A percentile compares a stretch with the other conserved stretches of the same genome.
Evolutionary conservation across 192 early-diverging fungal genomes (phyloP).

Genomic region (Rhizophlyctis rosea): DNA sequence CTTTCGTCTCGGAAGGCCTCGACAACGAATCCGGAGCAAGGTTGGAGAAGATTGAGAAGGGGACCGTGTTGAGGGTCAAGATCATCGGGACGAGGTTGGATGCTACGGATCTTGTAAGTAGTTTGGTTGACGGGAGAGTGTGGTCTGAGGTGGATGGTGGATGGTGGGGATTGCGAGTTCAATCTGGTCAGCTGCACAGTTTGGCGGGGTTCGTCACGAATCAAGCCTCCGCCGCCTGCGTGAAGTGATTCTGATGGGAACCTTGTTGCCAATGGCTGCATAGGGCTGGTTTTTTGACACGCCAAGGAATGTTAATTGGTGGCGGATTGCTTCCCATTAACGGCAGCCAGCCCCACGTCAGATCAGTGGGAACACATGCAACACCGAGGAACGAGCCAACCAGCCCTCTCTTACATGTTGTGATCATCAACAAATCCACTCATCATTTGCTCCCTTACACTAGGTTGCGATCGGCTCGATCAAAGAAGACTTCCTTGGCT

Average conservation of each 20-base stretch:
- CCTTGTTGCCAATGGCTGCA: too few species aligned
- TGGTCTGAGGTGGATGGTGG: too few species aligned
- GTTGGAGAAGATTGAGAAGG: conserved; percentile 78
- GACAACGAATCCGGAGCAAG: conserved; percentile 39
- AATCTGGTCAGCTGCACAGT: conserved; percentile 16
- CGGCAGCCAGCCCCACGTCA: neutral
- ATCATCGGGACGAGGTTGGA: conserved; percentile 88
- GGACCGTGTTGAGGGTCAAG: conserved; percentile 78
- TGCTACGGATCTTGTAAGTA: conserved; percentile 87
- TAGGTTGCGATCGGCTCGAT: conserved; percentile 94
- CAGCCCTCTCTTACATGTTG: too few species aligned
- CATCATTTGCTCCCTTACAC: neutral
- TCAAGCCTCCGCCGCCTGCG: too few species aligned
- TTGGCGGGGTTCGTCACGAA: conserved; percentile 7
- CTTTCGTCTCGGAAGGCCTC: conserved; percentile 75
- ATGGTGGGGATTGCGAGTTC: conserved; percentile 16
- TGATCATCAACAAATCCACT: neutral
- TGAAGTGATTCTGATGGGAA: too few species aligned
- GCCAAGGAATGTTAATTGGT: too few species aligned
- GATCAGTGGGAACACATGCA: neutral
- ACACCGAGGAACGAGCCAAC: too few species aligned
- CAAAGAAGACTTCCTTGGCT: conserved; percentile 94
- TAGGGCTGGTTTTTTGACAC: too few species aligned
- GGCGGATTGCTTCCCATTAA: neutral
- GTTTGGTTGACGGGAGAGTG: too few species aligned